These are phyloP conservation scores for Acer campestre DNA, from an alignment of 345 rosid species.

Conservation along the genomic window DNA sequence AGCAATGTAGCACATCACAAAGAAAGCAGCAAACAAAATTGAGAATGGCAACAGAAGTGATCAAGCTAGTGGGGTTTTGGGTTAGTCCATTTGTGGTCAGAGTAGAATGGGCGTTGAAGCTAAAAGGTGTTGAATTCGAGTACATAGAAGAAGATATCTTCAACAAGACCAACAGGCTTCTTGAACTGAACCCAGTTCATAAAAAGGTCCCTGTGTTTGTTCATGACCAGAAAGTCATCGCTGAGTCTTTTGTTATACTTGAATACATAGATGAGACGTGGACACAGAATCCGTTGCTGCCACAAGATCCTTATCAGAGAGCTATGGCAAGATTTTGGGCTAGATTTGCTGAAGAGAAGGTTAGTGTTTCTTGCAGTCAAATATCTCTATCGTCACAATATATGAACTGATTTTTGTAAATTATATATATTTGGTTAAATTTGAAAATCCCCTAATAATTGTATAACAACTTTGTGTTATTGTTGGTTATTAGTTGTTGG, in stretches of 20 bases:
- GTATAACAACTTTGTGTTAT: no score
- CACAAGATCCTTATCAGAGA: constrained; percentile 40
- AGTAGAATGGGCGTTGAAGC: constrained; percentile 30
- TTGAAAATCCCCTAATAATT: no score
- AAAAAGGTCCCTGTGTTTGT: constrained; percentile 31
- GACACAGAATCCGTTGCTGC: constrained; percentile 36
- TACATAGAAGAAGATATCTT: constrained; percentile 21
- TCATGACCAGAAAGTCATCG: constrained; percentile 20
- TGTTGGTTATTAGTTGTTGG: constrained; percentile 6
- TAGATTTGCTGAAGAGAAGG: constrained; percentile 35
- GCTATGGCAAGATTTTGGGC: constrained; percentile 48
- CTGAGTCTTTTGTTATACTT: constrained; percentile 30
- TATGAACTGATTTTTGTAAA: no score
- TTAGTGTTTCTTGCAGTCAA: neutral
- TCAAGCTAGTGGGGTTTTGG: constrained; percentile 12
- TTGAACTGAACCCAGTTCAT: constrained; percentile 25
- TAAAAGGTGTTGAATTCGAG: constrained; percentile 20
- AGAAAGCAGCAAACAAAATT: neutral
- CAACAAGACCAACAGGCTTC: constrained; percentile 17
- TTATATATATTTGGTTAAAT: no score
- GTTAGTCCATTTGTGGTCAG: constrained; percentile 8
- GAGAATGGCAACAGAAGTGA: neutral
- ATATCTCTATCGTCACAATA: no score
- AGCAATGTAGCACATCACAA: no score
- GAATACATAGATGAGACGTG: constrained; percentile 47